A percentile compares a stretch with the other conserved stretches of the same genome.
Conservation (phyloP, 352 stramenopile genomes). For the Globisporangium polare region DNA sequence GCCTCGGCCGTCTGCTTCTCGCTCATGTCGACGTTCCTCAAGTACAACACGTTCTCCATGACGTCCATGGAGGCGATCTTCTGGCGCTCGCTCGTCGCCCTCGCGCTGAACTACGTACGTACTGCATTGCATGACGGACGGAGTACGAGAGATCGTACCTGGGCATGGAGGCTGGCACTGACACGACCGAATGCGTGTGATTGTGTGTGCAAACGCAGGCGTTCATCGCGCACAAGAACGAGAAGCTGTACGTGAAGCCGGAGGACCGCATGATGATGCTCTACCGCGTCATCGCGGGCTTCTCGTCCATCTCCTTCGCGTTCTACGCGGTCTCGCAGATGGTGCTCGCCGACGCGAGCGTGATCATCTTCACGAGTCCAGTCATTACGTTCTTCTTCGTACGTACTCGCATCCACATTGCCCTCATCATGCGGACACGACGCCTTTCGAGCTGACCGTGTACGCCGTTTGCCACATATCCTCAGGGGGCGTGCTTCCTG, state of each 20-base stretch:
- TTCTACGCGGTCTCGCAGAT: constrained; percentile 81
- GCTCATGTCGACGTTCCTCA: constrained; percentile 78
- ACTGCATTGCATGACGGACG: no score
- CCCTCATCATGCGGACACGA: no score
- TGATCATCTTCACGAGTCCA: constrained; percentile 69
- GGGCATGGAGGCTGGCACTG: constrained; percentile 26
- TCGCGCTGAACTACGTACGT: constrained; percentile 63
- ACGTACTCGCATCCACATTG: not conserved
- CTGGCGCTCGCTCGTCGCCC: constrained; percentile 64
- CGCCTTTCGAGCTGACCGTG: not conserved
- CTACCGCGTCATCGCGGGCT: constrained; percentile 42
- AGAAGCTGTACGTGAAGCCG: constrained; percentile 34
- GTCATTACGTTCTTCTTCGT: constrained; percentile 79
- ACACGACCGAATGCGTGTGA: not conserved
- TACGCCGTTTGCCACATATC: no score
- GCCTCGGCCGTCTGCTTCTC: constrained; percentile 77
- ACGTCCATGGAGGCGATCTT: constrained; percentile 81
- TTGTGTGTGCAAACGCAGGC: constrained; percentile 18
- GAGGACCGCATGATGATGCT: constrained; percentile 56
- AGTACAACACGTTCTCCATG: constrained; percentile 74
- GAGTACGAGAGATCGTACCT: no score
- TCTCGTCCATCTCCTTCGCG: constrained; percentile 68
- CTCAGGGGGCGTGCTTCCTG: constrained; percentile 10
- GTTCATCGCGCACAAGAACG: constrained; percentile 33
- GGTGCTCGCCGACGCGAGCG: constrained; percentile 71